Base-by-base conservation (phyloP, 768 basidiomycete species). In the Kwoniella shandongensis region DNA sequence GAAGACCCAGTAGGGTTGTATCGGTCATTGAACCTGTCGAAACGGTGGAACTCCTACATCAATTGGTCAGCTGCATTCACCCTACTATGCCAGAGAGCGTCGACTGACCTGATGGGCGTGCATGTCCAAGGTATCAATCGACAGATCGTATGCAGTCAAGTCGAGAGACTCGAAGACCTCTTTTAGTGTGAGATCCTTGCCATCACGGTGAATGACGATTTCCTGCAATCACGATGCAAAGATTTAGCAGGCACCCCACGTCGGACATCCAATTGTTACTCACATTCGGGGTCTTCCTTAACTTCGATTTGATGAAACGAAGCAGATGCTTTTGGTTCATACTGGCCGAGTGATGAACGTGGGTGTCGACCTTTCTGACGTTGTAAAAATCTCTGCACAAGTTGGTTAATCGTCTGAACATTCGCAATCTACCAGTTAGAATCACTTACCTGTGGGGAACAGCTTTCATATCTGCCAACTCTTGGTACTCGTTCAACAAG, bases 261-360 rank as follows among this genome's bases (percentile, higher is more conserved):
- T 53, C 25, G 51, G 44, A 50, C 32, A 39, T 25, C 2, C 5
- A 39, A 25, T 30, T 2, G 3, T 40, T 26, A 40, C 26, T 22
- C n/a, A 73, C 74, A 59, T 76, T 64, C n/a, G 75, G 72, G 17
- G 52, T 56, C 46, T 67, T 70, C 64, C 70, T 76, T 65, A 76
- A 56, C 56, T 76, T 76, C n/a, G 87, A 85, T 77, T 99, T 99
- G 80, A 99, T 97, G 79, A 99, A 98, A 8, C 96, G 90, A 12
- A 99, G 80, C 18, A 99, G 79, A 79, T 99, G 96, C 76, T 99
- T 99, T 77, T 99, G 96, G 75, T 99, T 99, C 93, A 98, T 97
- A 78, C 90, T 89, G 59, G 93, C 96, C 3, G 94, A 94, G 74
- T 98, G 91, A 70, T 99, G 96, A 26, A 99, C 90, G 77, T 99